phyloP scores from a whole-genome alignment of 129 eudicot genomes.

The Lonicera japonica region DNA sequence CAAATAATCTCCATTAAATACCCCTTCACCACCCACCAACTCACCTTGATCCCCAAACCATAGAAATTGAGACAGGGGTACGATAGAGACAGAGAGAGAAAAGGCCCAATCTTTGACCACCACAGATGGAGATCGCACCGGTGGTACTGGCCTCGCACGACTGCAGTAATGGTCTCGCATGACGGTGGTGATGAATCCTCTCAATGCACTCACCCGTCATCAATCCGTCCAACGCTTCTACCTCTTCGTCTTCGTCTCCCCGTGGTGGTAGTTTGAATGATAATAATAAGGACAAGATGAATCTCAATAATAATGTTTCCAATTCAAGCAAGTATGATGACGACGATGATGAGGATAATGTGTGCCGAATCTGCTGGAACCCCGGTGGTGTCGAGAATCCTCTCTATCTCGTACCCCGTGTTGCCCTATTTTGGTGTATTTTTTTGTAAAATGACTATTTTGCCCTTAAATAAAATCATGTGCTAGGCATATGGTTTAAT shows the following conservation, averaged over 20 bases:
- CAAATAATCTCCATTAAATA: background rate
- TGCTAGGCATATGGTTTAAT: too few species aligned
- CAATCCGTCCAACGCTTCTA: too few species aligned
- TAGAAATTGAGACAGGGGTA: too few species aligned
- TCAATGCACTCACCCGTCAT: conserved; percentile 7
- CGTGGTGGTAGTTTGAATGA: too few species aligned
- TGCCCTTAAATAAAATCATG: too few species aligned
- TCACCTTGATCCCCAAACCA: too few species aligned
- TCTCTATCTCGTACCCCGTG: too few species aligned
- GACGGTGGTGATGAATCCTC: conserved; percentile 8
- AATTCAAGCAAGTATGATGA: conserved; percentile 32
- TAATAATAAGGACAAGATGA: too few species aligned
- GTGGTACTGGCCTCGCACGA: conserved; percentile 25
- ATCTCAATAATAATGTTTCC: conserved; percentile 10
- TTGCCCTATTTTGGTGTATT: too few species aligned
- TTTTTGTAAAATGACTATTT: too few species aligned
- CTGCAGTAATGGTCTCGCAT: conserved; percentile 4
- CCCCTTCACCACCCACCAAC: background rate
- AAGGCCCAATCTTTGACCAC: conserved; percentile 9
- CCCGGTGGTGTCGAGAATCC: conserved; percentile 88
- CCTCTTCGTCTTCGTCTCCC: too few species aligned
- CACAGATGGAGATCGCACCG: conserved; percentile 37
- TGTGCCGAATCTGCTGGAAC: conserved; percentile 92
- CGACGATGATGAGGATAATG: conserved; percentile 85
- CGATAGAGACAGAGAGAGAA: conserved; percentile 8